Percentiles rank a stretch among this genome's conserved stretches.
Evolutionary conservation across 306 rosid genomes (phyloP).

Genomic region (Glycine latifolia): DNA sequence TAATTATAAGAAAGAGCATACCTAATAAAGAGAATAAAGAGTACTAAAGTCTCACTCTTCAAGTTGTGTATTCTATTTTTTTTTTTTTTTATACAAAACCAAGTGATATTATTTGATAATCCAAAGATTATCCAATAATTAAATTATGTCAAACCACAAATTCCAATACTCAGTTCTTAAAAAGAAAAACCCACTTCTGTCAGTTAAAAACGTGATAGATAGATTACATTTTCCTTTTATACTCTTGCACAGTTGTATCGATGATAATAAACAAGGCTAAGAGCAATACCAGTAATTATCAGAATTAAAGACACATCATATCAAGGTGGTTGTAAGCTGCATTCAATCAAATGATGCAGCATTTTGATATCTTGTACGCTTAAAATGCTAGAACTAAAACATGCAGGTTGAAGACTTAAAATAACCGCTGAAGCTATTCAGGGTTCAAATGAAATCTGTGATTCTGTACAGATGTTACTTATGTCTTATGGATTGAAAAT

Average conservation of each 20-base stretch:
- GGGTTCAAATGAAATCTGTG: constrained; percentile 13
- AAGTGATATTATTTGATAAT: too few relatives aligned
- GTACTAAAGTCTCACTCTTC: too few relatives aligned
- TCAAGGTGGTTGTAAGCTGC: constrained; percentile 1
- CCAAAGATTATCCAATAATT: not conserved
- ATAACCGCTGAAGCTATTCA: not conserved
- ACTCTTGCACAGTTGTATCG: not conserved
- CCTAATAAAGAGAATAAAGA: too few relatives aligned
- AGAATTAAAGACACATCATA: not conserved
- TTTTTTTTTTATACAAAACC: too few relatives aligned
- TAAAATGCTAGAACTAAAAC: not conserved
- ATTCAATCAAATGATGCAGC: not conserved
- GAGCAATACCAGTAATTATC: not conserved
- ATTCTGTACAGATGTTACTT: constrained; percentile 36
- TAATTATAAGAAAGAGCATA: too few relatives aligned
- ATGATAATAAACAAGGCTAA: not conserved
- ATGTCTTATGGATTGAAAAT: not conserved
- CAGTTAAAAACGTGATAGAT: not conserved
- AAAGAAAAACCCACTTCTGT: not conserved
- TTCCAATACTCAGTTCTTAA: too few relatives aligned
- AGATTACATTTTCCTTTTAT: not conserved
- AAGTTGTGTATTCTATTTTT: too few relatives aligned
- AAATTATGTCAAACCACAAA: too few relatives aligned
- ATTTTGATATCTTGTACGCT: not conserved
- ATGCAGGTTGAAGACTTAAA: not conserved